Percentiles rank a stretch among this genome's conserved stretches.
Evolutionary conservation across 1,284 basidiomycete genomes (phyloP).

Genomic region (Farysia itapuensis): DNA sequence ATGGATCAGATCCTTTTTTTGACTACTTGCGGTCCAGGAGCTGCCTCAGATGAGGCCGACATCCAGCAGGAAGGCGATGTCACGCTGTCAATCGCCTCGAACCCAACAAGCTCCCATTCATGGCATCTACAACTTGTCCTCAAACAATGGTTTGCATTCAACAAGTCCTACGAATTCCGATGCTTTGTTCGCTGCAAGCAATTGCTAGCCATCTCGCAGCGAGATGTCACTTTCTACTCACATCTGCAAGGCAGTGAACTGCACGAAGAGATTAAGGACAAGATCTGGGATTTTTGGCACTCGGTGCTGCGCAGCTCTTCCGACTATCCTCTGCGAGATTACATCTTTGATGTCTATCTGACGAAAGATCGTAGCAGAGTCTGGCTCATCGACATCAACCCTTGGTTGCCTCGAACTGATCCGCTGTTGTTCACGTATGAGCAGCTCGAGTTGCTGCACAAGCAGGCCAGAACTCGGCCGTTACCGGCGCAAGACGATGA

Average conservation of each 20-base stretch:
- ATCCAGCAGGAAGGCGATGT: background rate
- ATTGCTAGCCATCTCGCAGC: conserved; percentile 74
- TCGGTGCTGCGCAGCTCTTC: conserved; percentile 65
- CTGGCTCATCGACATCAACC: conserved; percentile 87
- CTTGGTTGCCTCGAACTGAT: conserved; percentile 82
- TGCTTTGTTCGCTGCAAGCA: conserved; percentile 28
- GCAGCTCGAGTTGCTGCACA: conserved; percentile 66
- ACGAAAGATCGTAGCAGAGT: conserved; percentile 75
- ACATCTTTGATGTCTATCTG: conserved; percentile 82
- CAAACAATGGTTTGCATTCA: conserved; percentile 85
- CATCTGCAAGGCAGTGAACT: conserved; percentile 67
- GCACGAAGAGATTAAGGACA: conserved; percentile 65
- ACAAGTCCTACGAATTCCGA: conserved; percentile 65
- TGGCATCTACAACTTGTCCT: conserved; percentile 70
- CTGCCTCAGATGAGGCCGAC: background rate
- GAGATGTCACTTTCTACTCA: conserved; percentile 79
- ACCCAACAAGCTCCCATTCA: background rate
- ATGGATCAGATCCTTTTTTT: conserved; percentile 63
- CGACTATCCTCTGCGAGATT: conserved; percentile 14
- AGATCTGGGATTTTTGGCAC: conserved; percentile 71
- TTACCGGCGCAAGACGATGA: conserved; percentile 20
- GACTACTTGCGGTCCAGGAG: background rate
- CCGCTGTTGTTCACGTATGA: conserved; percentile 81
- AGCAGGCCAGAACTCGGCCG: background rate
- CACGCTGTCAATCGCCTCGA: background rate